A percentile compares a stretch with the other conserved stretches of the same genome.
phyloP scores from a whole-genome alignment of 345 rosid genomes.

The Salix arbutifolia region DNA sequence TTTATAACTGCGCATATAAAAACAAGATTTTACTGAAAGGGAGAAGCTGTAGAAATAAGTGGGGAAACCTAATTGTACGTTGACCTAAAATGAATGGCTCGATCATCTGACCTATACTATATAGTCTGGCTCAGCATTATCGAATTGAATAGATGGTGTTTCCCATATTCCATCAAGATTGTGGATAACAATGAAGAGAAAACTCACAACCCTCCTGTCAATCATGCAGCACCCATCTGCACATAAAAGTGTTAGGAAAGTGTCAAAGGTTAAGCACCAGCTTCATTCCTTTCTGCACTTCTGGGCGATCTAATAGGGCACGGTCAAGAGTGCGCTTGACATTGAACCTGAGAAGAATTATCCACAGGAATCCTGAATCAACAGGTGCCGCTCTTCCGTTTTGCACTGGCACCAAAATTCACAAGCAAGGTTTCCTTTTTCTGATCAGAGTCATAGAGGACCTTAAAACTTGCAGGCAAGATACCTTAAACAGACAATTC shows the following conservation, averaged over 20 bases:
- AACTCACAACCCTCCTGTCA: conserved; percentile 57
- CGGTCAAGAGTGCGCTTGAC: conserved; percentile 51
- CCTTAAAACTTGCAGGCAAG: conserved; percentile 60
- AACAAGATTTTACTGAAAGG: neutral
- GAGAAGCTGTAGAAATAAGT: neutral
- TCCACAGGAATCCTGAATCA: conserved; percentile 76
- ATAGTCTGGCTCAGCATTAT: neutral
- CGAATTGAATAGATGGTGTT: neutral
- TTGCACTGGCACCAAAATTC: conserved; percentile 60
- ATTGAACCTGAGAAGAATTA: conserved; percentile 52
- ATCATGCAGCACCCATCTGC: conserved; percentile 68
- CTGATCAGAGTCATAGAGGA: conserved; percentile 28
- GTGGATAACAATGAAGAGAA: neutral
- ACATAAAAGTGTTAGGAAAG: conserved; percentile 59
- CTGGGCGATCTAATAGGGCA: conserved; percentile 41
- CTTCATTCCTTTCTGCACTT: conserved; percentile 54
- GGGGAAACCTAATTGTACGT: neutral
- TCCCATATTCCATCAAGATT: neutral
- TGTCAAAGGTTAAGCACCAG: conserved; percentile 40
- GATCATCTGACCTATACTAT: neutral
- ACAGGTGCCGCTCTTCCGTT: conserved; percentile 60
- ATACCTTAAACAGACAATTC: conserved; percentile 52
- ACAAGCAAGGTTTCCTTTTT: conserved; percentile 39
- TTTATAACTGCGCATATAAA: neutral
- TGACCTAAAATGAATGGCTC: neutral